These are phyloP conservation scores for Fusarium sambucinum DNA, from an alignment of 2,329 filamentous ascomycete genomes.

Conservation along the genomic window DNA sequence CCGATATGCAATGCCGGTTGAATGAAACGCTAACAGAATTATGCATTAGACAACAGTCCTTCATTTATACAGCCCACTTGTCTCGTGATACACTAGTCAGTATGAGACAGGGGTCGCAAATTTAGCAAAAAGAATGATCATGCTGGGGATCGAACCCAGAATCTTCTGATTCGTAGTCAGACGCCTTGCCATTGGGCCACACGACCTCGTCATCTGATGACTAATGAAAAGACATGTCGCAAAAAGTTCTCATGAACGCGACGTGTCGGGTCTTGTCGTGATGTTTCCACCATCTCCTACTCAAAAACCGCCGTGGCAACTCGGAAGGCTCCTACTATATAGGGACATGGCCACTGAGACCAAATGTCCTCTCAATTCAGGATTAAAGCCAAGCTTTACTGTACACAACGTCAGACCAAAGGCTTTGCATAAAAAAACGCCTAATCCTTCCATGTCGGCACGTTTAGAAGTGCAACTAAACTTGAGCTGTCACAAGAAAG, in stretches of 20 bases:
- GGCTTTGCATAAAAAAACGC: too few species aligned
- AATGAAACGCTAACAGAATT: not conserved
- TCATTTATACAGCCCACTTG: not conserved
- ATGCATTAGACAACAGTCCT: not conserved
- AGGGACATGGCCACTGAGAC: too few species aligned
- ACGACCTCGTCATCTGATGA: constrained; percentile 23
- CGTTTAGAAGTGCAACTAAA: too few species aligned
- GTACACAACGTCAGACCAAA: too few species aligned
- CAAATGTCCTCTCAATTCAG: too few species aligned
- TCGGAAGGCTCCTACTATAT: too few species aligned
- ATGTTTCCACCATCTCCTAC: not conserved
- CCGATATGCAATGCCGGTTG: not conserved
- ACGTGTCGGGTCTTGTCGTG: accelerated
- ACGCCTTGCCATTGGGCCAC: constrained; percentile 40
- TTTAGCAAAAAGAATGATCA: constrained; percentile 30
- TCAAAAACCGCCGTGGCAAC: not conserved
- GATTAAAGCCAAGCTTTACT: too few species aligned
- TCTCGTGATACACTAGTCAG: too few species aligned
- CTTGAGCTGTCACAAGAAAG: too few species aligned
- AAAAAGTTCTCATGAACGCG: not conserved
- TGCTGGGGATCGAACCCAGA: constrained; percentile 40
- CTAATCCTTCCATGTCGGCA: too few species aligned
- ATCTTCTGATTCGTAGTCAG: constrained; percentile 42
- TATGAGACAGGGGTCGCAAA: too few species aligned
- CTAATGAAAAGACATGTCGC: not conserved